Base-by-base conservation (phyloP, 148 eudicot species). In the Rhododendron mucronatum region DNA sequence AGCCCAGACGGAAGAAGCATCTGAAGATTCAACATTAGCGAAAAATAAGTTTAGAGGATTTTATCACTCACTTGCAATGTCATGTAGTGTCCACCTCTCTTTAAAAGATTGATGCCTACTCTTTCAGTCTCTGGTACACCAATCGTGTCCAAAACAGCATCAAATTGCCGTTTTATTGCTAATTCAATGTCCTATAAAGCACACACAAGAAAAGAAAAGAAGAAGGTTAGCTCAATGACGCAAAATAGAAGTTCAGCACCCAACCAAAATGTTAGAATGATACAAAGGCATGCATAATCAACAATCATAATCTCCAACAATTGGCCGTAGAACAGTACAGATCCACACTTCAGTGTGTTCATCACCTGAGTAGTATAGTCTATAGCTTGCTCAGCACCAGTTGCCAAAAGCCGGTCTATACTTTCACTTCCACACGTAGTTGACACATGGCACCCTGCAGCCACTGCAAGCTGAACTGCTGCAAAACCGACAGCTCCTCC, bases 401-500 rank as follows among this genome's bases (percentile, higher is more conserved):
- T 98, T 82, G 91, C 93, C 86, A 93, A 85, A 77, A 91, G 87
- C 20, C 97, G 99, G 48, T 91, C 93, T 77, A 93, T 84, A 86
- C 96, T 95, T 86, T 93, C 98, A 84, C 91, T 87, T 51, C 92
- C 96, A 92, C 98, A 95, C 45, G 99, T 94, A 61, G 98, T 91
- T 80, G 94, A 93, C 80, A 97, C 99, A 90, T 92, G 93, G 83
- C 98, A 95, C 59, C 96, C 96, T 33, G 92, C 91, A 86, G 95
- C 96, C 35, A 92, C 98, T 7, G 99, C 91, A 63, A 97, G 91
- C 91, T 97, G 99, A 91, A 97, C 89, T 85, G 98, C 99, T 47
- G 98, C 89, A 86, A 89, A 93, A 71, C 99, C 99, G 47, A 97
- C 99, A 75, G 98, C 98, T 47, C 98, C 99, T 79, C 99, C 99